Base-by-base conservation (phyloP, 345 rosid genomes). In the Rhodomyrtus tomentosa region DNA sequence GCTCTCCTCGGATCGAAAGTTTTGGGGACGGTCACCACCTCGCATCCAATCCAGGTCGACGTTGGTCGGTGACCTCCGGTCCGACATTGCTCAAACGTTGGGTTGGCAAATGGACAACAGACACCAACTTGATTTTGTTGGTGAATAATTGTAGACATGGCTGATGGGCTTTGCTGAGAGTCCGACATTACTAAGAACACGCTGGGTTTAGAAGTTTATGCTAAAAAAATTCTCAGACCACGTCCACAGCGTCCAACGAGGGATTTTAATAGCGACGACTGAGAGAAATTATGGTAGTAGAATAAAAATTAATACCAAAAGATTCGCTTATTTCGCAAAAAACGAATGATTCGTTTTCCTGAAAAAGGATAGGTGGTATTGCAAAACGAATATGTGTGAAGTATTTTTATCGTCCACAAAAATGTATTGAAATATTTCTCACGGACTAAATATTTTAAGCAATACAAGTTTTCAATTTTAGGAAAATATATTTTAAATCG, bases 371-470 rank as follows among this genome's bases (percentile, higher is more conserved):
- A 0, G 0, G 0, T 59, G 5, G 18, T 32, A 29, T 62, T 62
- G 8, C 22, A 59, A 59, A 29, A 59, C 16, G 11, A 27, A 14
- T 59, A 59, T 0, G 18, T 1, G 16, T 3, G 6, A 59, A 59
- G 7, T 29, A 59, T 29, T 29, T 59, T 29, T 36, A 59, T 15
- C 5, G 3, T 59, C 18, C 73, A 29, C 21, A 8, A 15, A 13
- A 59, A 0, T 15, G 6, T 0, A 6, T 59, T 7, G 1, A 29
- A 59, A 29, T 0, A 0, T 1, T 2, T 18, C 6, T 14, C 21
- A 20, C 20, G 1, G 7, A 52, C 22, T 52, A 18, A 52, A 2
- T 20, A 52, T 20, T 18, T 52, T 18, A 18, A 52, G 55, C 22
- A 7, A 5, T 3, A 52, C 22, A 6, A 20, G 22, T 7, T 0